Evolutionary conservation across 345 rosid genomes (phyloP).

Genomic region (Diplotaxis tenuifolia): DNA sequence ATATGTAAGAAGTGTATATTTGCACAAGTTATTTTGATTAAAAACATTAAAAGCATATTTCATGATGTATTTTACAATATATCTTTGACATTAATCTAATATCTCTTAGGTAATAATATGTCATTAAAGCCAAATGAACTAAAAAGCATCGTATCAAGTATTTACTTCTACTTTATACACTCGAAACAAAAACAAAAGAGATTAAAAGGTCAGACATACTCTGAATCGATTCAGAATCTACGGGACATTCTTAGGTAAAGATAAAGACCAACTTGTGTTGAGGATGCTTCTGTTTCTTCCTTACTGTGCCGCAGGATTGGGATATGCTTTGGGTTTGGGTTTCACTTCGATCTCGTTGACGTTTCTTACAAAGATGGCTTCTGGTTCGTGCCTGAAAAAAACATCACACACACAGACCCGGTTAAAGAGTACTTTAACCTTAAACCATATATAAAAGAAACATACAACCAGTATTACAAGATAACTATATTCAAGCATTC

Average conservation of each 20-base stretch:
- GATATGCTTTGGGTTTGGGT: constrained; percentile 87
- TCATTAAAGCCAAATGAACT: constrained; percentile 2
- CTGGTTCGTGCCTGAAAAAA: constrained; percentile 84
- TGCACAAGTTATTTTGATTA: not conserved
- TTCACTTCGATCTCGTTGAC: constrained; percentile 90
- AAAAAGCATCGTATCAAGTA: not conserved
- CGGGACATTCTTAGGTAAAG: not conserved
- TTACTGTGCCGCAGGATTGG: constrained; percentile 64
- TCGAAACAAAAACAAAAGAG: not conserved
- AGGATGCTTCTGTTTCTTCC: constrained; percentile 4
- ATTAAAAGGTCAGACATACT: constrained; percentile 11
- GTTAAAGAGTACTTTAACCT: constrained; percentile 2
- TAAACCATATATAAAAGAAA: not conserved
- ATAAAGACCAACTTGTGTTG: not conserved
- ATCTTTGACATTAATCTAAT: not conserved
- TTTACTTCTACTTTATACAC: constrained; percentile 7
- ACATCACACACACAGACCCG: not conserved
- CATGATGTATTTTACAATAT: not conserved
- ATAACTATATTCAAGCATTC: not conserved
- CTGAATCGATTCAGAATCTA: not conserved
- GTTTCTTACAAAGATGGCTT: constrained; percentile 79
- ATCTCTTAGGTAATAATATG: not conserved
- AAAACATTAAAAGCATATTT: no score
- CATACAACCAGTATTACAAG: not conserved
- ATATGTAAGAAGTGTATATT: not conserved